Evolutionary conservation across 1,284 basidiomycete species (phyloP).

Genomic region (Papiliotrema nemorosa): DNA sequence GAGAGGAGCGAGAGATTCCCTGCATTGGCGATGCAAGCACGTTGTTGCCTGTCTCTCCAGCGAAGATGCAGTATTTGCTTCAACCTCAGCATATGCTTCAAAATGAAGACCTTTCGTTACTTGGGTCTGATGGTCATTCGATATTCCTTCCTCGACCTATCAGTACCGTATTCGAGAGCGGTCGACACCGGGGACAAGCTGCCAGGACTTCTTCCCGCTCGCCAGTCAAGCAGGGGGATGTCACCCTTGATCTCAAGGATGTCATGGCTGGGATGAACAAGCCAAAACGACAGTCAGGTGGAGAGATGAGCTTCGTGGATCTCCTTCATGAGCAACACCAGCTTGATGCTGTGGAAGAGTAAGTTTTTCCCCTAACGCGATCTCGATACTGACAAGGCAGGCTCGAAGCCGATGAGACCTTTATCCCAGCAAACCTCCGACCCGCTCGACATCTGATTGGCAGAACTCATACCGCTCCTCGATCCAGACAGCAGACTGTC

Average conservation of each 20-base stretch:
- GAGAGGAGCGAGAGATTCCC: conserved; percentile 11
- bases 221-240: conserved; percentile 13
- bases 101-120: conserved; percentile 2
- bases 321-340: conserved; percentile 21
- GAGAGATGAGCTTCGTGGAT: conserved; percentile 42
- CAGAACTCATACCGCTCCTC: background rate
- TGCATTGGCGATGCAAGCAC: conserved; percentile 1
- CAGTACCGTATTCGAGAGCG: too few species aligned
- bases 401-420: conserved; percentile 1
- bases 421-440: background rate
- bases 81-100: background rate
- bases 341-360: background rate
- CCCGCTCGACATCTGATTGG: background rate
- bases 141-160: background rate
- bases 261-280: conserved; percentile 30
- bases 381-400: too few species aligned
- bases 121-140: background rate
- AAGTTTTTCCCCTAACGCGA: background rate
- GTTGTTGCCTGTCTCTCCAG: conserved; percentile 9
- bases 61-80: conserved; percentile 1
- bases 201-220: too few species aligned
- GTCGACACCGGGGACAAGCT: too few species aligned
- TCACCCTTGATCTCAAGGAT: conserved; percentile 34
- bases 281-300: conserved; percentile 31
- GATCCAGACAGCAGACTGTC: background rate